Percentiles rank a stretch among this genome's conserved stretches.
These are phyloP conservation scores for Rickenella mellea DNA, from an alignment of 768 basidiomycete genomes.

Conservation along the genomic window DNA sequence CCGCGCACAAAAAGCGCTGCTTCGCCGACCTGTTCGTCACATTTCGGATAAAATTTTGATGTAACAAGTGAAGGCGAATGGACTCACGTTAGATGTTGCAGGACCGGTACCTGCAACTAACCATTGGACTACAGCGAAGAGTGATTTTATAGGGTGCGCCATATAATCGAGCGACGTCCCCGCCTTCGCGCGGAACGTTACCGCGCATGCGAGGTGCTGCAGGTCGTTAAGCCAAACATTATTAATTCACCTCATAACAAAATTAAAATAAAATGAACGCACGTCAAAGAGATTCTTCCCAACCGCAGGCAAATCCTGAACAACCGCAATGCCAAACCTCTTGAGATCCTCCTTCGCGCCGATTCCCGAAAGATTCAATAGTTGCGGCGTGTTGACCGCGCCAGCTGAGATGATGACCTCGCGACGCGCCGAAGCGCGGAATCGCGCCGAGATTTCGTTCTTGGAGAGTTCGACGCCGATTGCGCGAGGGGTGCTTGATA, in stretches of 20 bases:
- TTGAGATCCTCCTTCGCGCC: slow-evolving; percentile 24
- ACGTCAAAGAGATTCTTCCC: slow-evolving; percentile 46
- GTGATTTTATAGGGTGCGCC: slow-evolving; percentile 7
- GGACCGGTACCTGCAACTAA: slow-evolving; percentile 36
- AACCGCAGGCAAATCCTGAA: slow-evolving; percentile 32
- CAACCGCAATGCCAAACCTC: slow-evolving; percentile 16
- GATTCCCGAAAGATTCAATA: slow-evolving; percentile 32
- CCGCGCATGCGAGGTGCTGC: slow-evolving; percentile 44
- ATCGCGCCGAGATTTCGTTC: slow-evolving; percentile 7
- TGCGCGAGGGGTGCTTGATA: slow-evolving; percentile 36
- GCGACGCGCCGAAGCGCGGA: slow-evolving; percentile 5
- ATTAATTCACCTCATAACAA: too few species aligned
- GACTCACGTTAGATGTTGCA: slow-evolving; percentile 42
- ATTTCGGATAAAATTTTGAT: too few species aligned
- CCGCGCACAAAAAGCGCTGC: slow-evolving; percentile 47
- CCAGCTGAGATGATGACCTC: slow-evolving; percentile 16
- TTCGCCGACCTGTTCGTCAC: slow-evolving; percentile 31
- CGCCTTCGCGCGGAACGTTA: slow-evolving; percentile 43
- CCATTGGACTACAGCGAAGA: slow-evolving; percentile 32
- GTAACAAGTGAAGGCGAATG: background rate
- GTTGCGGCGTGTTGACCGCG: slow-evolving; percentile 21
- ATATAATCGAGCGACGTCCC: slow-evolving; percentile 33
- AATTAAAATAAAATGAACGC: too few species aligned
- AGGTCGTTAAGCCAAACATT: background rate
- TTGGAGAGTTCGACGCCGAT: slow-evolving; percentile 26